phyloP scores from a whole-genome alignment of 208 protist species.

The Acanthamoeba polyphaga region DNA sequence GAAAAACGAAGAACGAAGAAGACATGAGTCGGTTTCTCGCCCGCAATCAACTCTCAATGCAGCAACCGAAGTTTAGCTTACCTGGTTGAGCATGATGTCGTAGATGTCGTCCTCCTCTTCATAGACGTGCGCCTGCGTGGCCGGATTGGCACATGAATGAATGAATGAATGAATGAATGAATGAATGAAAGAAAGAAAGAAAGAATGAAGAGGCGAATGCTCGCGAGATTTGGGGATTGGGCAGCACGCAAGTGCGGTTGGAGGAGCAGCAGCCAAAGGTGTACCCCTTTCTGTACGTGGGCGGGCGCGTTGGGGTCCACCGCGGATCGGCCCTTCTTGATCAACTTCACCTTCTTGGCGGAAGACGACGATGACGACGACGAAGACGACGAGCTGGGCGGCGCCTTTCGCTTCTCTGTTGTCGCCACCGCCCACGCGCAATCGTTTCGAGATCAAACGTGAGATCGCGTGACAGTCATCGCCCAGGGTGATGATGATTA shows the following conservation, averaged over 20 bases:
- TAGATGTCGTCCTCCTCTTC: slow-evolving; percentile 76
- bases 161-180: background rate
- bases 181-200: background rate
- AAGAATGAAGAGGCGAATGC: background rate
- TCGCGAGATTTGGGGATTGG: background rate
- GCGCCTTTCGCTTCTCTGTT: slow-evolving; percentile 37
- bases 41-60: background rate
- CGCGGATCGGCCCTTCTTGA: slow-evolving; percentile 71
- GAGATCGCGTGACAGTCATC: background rate
- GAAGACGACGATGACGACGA: slow-evolving; percentile 2
- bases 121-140: slow-evolving; percentile 40
- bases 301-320: slow-evolving; percentile 32
- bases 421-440: background rate
- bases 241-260: background rate
- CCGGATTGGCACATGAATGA: background rate
- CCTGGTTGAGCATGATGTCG: slow-evolving; percentile 74
- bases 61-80: background rate
- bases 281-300: slow-evolving; percentile 60
- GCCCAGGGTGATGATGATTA: no score
- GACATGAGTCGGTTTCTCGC: background rate
- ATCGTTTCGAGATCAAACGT: background rate
- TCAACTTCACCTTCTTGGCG: slow-evolving; percentile 70
- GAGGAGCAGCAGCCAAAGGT: background rate
- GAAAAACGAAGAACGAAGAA: no score
- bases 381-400: background rate